Base-by-base conservation (phyloP, 495 filamentous ascomycete genomes). In the Choiromyces venosus region DNA sequence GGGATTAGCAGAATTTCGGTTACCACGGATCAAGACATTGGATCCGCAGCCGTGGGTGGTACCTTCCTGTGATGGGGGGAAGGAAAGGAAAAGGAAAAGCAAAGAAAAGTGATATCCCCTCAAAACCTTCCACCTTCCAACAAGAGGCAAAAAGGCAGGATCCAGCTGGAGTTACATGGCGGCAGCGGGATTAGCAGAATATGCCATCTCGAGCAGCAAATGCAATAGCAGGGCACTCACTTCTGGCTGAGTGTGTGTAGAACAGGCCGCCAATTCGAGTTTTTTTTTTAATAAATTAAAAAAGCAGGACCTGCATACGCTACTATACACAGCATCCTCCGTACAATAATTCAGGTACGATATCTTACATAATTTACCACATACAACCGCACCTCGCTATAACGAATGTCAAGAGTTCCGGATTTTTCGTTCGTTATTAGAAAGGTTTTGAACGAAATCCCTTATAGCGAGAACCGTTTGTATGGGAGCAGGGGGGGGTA, bases 31-130 rank as follows among this genome's bases (percentile, higher is more conserved):
- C 37, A 29, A 69, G 37, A 44, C 38, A 35, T 35, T 44, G 38
- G 67, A 37, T 42, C 67, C 67, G 67, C 67, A 16, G 37, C n/a
- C n/a, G 19, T 44, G 29, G 67, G 44, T 42, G 33, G 67, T 25
- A 42, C 37, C 37, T 19, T 19, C 4, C 18, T 33, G 67, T 40
- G 67, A 33, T 33, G 25, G 16, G 38, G 37, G 37, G 66, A 68
- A 40, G 37, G 25, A 18, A 67, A 12, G 66, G 35, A 38, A 39
- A 42, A 12, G 12, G 9, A 35, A 65, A 10, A 65, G 61, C 12
- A 9, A 65, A 65, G 36, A 9, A 68, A 69, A 46, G 16, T 56
- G 61, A 61, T 61, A 61, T 61, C 52, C n/a, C 52, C 39, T 44
- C 29, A 33, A 56, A 21, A 36, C 37, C 44, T 40, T n/a, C 42